Conservation (phyloP, 2,329 filamentous ascomycete species). For the Cladosporium sp. region DNA sequence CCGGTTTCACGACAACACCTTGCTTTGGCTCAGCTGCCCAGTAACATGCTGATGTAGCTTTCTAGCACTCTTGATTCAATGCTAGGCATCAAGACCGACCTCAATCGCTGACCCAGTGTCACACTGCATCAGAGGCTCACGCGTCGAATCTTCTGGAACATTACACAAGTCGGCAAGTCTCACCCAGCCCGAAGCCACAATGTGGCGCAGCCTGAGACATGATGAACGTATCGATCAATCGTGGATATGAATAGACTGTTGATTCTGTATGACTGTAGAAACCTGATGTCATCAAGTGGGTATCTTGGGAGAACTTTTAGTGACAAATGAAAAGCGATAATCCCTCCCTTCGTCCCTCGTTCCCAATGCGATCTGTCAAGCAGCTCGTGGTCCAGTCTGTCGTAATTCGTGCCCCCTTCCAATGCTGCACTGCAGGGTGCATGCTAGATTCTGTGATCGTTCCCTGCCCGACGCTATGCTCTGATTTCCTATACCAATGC, state of each 20-base stretch:
- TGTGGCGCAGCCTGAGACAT: background rate
- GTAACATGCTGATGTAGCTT: too few species aligned
- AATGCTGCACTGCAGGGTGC: background rate
- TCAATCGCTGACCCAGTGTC: background rate
- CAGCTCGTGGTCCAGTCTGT: background rate
- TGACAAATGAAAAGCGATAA: slow-evolving; percentile 1
- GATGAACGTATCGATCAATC: background rate
- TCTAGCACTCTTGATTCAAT: background rate
- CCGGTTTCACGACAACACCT: background rate
- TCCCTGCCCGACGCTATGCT: too few species aligned
- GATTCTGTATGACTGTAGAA: background rate
- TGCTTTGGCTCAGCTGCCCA: too few species aligned
- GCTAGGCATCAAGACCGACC: background rate
- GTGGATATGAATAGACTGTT: background rate
- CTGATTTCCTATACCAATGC: background rate
- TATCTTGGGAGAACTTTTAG: slow-evolving; percentile 4
- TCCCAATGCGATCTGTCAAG: background rate
- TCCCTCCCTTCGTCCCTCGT: background rate
- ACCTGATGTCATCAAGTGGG: background rate
- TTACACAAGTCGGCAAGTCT: background rate
- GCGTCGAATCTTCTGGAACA: slow-evolving; percentile 4
- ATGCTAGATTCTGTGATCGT: background rate
- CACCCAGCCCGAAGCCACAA: background rate
- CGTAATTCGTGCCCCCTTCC: background rate
- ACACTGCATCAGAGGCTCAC: background rate